Percentiles rank a stretch among this genome's conserved stretches.
phyloP scores from a whole-genome alignment of 495 filamentous ascomycete species.

The Neurospora tetraspora region DNA sequence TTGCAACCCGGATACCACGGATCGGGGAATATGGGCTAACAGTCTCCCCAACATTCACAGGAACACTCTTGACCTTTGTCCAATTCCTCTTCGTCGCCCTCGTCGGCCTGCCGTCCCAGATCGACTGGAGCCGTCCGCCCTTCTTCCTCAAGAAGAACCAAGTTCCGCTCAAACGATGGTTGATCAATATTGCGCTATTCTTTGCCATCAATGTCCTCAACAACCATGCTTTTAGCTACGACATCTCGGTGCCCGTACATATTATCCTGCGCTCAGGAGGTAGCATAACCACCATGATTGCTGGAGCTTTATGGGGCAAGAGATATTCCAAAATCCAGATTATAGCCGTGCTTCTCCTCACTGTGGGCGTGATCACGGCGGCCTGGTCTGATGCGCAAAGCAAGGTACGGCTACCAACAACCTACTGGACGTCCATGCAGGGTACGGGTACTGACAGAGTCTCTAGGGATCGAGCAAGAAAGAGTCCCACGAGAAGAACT shows the following conservation, averaged over 20 bases:
- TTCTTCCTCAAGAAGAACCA: constrained; percentile 64
- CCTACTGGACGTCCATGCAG: neutral
- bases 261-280: constrained; percentile 94
- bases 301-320: constrained; percentile 77
- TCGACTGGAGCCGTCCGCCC: constrained; percentile 45
- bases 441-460: constrained; percentile 9
- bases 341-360: constrained; percentile 68
- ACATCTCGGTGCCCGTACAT: constrained; percentile 92
- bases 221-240: constrained; percentile 95
- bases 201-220: constrained; percentile 88
- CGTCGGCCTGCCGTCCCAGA: constrained; percentile 66
- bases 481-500: constrained; percentile 12
- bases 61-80: constrained; percentile 83
- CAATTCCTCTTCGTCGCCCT: constrained; percentile 82
- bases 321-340: constrained; percentile 73
- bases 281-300: constrained; percentile 83
- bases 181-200: constrained; percentile 82
- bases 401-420: constrained; percentile 46
- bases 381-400: constrained; percentile 80
- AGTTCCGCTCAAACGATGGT: constrained; percentile 80
- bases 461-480: constrained; percentile 21
- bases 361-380: constrained; percentile 71
- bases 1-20: constrained; percentile 1
- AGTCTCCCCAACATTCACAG: constrained; percentile 26
- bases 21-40: neutral